Percentiles rank a stretch among this genome's conserved stretches.
Conservation (phyloP, 495 filamentous ascomycete genomes). For the Letharia lupina region DNA sequence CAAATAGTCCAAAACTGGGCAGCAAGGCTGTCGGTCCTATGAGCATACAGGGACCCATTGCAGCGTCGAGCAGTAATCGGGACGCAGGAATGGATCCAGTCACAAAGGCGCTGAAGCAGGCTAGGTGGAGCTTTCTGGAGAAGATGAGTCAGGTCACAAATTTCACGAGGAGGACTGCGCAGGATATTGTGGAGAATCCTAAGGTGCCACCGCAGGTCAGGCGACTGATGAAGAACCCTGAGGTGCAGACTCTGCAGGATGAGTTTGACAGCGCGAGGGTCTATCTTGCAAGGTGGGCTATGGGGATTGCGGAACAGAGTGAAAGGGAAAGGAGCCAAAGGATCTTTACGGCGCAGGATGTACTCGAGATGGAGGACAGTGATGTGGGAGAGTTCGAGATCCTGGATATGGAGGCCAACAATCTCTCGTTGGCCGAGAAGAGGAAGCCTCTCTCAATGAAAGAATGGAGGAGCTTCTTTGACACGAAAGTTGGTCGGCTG, state of each 20-base stretch:
- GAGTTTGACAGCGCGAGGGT: constrained; percentile 94
- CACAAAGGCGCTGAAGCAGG: constrained; percentile 89
- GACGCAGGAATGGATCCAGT: constrained; percentile 92
- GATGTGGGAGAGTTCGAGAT: constrained; percentile 94
- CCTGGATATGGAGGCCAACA: constrained; percentile 69
- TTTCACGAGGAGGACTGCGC: constrained; percentile 83
- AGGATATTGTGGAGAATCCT: constrained; percentile 83
- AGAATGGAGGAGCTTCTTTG: constrained; percentile 87
- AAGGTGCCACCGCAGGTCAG: constrained; percentile 79
- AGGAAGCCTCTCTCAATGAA: constrained; percentile 67
- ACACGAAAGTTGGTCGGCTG: constrained; percentile 60
- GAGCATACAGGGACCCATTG: constrained; percentile 27
- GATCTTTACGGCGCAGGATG: constrained; percentile 89
- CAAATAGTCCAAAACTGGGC: constrained; percentile 35
- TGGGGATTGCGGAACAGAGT: constrained; percentile 95
- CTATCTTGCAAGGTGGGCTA: constrained; percentile 93
- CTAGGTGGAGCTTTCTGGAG: constrained; percentile 91
- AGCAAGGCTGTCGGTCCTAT: constrained; percentile 32
- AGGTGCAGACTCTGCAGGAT: constrained; percentile 89
- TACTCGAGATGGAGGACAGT: constrained; percentile 87
- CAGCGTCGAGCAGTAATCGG: constrained; percentile 33
- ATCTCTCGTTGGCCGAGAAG: constrained; percentile 59
- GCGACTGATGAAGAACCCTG: constrained; percentile 78
- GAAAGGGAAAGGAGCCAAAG: constrained; percentile 74
- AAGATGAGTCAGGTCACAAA: constrained; percentile 94